phyloP scores from a whole-genome alignment of 1,139 yeast species.

The Taphrina pruni region DNA sequence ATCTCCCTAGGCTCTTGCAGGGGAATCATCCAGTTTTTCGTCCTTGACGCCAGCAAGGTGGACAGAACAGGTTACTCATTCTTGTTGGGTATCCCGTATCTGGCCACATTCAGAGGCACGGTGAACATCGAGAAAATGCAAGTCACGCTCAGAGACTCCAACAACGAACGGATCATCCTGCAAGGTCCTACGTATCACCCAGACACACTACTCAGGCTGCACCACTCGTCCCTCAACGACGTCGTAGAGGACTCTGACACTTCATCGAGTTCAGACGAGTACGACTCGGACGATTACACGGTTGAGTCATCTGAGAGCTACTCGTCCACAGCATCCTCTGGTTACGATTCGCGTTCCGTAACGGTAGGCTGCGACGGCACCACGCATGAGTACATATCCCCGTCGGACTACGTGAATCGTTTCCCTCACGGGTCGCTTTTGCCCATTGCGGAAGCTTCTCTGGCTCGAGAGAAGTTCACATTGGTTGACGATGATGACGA shows the following conservation, averaged over 20 bases:
- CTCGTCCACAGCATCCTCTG: not conserved
- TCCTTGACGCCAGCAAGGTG: not conserved
- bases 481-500: too few species aligned
- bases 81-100: not conserved
- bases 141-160: not conserved
- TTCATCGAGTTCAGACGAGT: not conserved
- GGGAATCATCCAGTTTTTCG: not conserved
- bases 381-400: too few species aligned
- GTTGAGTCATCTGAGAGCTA: not conserved
- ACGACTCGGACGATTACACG: not conserved
- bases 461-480: too few species aligned
- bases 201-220: not conserved
- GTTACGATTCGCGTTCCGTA: not conserved
- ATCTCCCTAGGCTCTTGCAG: not conserved
- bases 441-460: too few species aligned
- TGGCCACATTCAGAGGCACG: not conserved
- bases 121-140: not conserved
- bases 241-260: not conserved
- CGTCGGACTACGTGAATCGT: too few species aligned
- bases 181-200: not conserved
- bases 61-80: not conserved
- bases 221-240: not conserved
- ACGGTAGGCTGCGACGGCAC: not conserved
- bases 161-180: not conserved
- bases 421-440: too few species aligned